Conservation (phyloP, 73 alveolate species). For the Paramecium sexaurelia region DNA sequence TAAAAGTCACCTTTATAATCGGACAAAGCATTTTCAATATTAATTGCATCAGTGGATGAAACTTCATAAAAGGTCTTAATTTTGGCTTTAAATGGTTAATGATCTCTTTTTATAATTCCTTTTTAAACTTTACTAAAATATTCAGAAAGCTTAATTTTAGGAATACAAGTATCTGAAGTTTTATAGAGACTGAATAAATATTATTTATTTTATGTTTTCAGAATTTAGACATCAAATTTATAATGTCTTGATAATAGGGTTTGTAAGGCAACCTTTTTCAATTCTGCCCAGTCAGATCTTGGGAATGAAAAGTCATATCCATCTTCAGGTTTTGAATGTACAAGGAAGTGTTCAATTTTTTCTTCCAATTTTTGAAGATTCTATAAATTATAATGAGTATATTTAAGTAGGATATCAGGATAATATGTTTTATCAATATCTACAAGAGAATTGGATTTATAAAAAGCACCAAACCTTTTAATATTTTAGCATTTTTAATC, state of each 20-base stretch:
- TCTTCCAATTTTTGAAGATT: constrained; percentile 56
- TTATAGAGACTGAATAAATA: constrained; percentile 29
- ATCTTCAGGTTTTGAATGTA: constrained; percentile 1
- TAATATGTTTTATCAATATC: constrained; percentile 64
- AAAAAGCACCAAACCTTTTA: constrained; percentile 59
- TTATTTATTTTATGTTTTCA: constrained; percentile 29
- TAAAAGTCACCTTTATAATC: constrained; percentile 51
- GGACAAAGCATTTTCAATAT: constrained; percentile 4
- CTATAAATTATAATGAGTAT: constrained; percentile 50
- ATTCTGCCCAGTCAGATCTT: constrained; percentile 3
- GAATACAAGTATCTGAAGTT: constrained; percentile 54
- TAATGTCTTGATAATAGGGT: constrained; percentile 56
- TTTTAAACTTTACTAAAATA: constrained; percentile 61
- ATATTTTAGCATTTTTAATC: constrained; percentile 62
- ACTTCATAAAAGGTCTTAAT: not conserved
- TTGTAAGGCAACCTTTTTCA: constrained; percentile 38
- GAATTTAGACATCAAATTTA: constrained; percentile 44
- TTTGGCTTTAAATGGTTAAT: constrained; percentile 64
- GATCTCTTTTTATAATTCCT: constrained; percentile 63
- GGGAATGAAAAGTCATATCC: constrained; percentile 52
- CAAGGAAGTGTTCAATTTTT: not conserved
- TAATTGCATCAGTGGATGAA: not conserved
- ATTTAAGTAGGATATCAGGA: constrained; percentile 61
- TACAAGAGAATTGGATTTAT: constrained; percentile 12
- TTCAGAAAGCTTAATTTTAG: constrained; percentile 64